Base-by-base conservation (phyloP, 495 filamentous ascomycete species). In the Delitschia confertaspora region DNA sequence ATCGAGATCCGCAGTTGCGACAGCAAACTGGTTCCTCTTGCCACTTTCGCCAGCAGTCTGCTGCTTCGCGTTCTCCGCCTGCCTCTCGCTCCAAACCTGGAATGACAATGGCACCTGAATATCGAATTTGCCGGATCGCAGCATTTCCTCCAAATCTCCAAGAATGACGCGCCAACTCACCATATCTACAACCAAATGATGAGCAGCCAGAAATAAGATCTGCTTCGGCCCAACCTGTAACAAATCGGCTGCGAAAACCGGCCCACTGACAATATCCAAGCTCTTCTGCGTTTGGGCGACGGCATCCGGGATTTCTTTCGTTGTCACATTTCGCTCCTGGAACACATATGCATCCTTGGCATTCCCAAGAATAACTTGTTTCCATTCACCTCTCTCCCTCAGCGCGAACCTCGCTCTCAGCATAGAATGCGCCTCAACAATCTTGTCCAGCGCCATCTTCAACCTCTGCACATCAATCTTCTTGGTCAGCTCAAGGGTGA, bases 121-220 rank as follows among this genome's bases (percentile, higher is more conserved):
- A 13, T 10, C 19, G 20, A 21, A 16, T 4, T 34, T 25, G 0
- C 23, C 24, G 7, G 49, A 41, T 3, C 14, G 42, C 9, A 53
- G 42, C 19, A 31, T 39, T 9, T 57, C 53, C 38, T 57, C 53
- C n/a, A 57, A n/a, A 37, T 57, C 53, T 13, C 47, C 49, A 5
- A 53, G 34, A 16, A 57, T 53, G 33, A 53, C 33, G 24, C 49
- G 48, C 53, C 53, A 57, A 13, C 47, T 52, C 11, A 57, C 49
- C n/a, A 57, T 30, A 26, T 57, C 53, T 14, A 57, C 36, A 22
- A 57, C 45, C 45, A 57, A 49, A 46, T 57, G 53, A 35, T 57
- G 53, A 2, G 49, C 53, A 3, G 49, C 30, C 10, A 57, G 21
- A 24, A 57, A 52, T 14, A 57, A 16, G n/a, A 53, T 23, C 27